A percentile compares a stretch with the other conserved stretches of the same genome.
Evolutionary conservation across 1,284 basidiomycete species (phyloP).

Genomic region (Trichosporon sp.): DNA sequence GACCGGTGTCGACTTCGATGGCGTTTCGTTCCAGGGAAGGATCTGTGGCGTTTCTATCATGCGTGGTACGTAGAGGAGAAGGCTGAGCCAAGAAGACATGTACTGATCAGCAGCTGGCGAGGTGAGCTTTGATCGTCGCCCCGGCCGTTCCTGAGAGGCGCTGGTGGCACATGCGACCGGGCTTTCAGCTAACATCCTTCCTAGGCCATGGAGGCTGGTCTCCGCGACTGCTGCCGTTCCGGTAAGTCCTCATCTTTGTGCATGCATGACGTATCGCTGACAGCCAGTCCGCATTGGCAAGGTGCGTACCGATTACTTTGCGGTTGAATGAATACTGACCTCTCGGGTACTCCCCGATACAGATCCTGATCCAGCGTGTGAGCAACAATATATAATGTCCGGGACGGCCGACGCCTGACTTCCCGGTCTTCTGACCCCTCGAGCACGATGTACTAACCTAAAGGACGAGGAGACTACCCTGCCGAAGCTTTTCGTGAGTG

Average conservation of each 20-base stretch:
- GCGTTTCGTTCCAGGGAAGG: conserved; percentile 86
- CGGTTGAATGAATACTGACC: conserved; percentile 19
- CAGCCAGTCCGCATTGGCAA: conserved; percentile 47
- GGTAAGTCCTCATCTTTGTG: conserved; percentile 28
- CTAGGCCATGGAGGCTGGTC: conserved; percentile 87
- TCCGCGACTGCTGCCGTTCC: conserved; percentile 78
- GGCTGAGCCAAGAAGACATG: too few species aligned
- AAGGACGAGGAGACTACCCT: conserved; percentile 87
- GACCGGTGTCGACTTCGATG: conserved; percentile 73
- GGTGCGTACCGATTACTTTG: conserved; percentile 25
- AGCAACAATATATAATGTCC: conserved; percentile 21
- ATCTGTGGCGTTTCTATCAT: conserved; percentile 93
- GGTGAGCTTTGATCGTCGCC: conserved; percentile 8
- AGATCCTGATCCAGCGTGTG: conserved; percentile 90
- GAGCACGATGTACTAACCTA: not conserved
- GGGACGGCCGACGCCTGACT: not conserved
- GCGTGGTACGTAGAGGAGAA: conserved; percentile 47
- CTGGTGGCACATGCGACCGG: not conserved
- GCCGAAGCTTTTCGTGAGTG: conserved; percentile 68
- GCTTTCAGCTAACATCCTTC: not conserved
- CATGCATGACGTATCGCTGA: conserved; percentile 16
- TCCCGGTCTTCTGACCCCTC: not conserved
- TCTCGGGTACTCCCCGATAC: conserved; percentile 9
- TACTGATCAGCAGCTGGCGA: conserved; percentile 33
- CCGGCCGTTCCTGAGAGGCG: not conserved